These are phyloP conservation scores for Penicillium salamii DNA, from an alignment of 495 filamentous ascomycete genomes.

Conservation along the genomic window DNA sequence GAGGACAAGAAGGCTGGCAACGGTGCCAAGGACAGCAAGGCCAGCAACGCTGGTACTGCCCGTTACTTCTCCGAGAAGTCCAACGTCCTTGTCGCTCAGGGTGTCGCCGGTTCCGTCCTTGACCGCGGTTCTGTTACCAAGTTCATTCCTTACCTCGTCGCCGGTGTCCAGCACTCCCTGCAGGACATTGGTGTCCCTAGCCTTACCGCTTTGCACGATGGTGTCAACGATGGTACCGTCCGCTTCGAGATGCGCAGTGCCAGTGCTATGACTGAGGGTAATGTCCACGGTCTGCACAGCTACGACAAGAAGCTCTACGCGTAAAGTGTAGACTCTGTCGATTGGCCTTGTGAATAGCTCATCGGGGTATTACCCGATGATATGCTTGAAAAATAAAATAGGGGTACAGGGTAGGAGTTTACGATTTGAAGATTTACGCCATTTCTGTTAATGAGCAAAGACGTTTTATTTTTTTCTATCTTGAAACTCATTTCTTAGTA, in stretches of 20 bases:
- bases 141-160: slow-evolving; percentile 92
- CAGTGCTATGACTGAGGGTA: slow-evolving; percentile 92
- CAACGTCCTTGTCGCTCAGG: slow-evolving; percentile 90
- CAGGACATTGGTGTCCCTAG: slow-evolving; percentile 91
- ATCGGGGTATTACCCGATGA: slow-evolving; percentile 28
- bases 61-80: slow-evolving; percentile 98
- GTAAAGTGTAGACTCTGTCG: slow-evolving; percentile 41
- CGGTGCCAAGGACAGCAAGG: slow-evolving; percentile 66
- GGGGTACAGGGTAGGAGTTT: slow-evolving; percentile 31
- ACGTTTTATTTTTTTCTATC: slow-evolving; percentile 2
- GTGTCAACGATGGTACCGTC: slow-evolving; percentile 71
- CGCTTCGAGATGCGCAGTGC: slow-evolving; percentile 92
- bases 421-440: slow-evolving; percentile 29
- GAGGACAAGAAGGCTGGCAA: slow-evolving; percentile 91
- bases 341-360: slow-evolving; percentile 24
- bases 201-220: slow-evolving; percentile 69
- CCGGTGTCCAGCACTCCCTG: slow-evolving; percentile 93
- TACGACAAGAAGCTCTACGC: slow-evolving; percentile 99
- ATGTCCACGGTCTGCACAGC: slow-evolving; percentile 92
- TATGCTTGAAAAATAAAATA: slow-evolving; percentile 38
- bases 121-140: slow-evolving; percentile 81
- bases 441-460: slow-evolving; percentile 24
- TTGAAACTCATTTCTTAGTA: too few relatives aligned
- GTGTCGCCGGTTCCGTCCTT: slow-evolving; percentile 77
- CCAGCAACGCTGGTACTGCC: slow-evolving; percentile 92